Evolutionary conservation across 768 basidiomycete species (phyloP).

Genomic region (Tephrocybe sp.): DNA sequence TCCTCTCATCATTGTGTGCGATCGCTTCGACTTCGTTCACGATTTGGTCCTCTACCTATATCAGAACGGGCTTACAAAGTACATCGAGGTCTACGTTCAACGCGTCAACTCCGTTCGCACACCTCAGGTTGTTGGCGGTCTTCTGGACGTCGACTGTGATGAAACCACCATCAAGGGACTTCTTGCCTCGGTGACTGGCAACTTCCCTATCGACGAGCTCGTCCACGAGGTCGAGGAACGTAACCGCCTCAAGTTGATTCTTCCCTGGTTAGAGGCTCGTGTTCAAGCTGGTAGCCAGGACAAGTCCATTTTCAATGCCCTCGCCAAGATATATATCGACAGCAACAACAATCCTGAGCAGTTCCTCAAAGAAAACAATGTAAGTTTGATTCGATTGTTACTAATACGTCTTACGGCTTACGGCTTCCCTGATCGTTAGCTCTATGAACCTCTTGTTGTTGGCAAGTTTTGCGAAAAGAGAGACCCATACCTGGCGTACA

Average conservation of each 20-base stretch:
- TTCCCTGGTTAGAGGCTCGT: conserved; percentile 95
- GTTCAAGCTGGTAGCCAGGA: conserved; percentile 95
- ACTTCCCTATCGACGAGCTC: conserved; percentile 97
- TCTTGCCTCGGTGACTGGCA: conserved; percentile 91
- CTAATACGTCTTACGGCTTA: background rate
- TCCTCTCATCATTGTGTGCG: conserved; percentile 99
- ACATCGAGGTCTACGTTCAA: conserved; percentile 99
- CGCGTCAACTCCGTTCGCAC: conserved; percentile 96
- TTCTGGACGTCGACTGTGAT: conserved; percentile 98
- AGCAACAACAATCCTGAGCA: conserved; percentile 97
- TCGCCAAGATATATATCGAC: conserved; percentile 98
- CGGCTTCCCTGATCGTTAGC: conserved; percentile 38
- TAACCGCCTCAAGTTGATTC: conserved; percentile 93
- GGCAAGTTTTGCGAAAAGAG: conserved; percentile 99
- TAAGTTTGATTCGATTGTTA: conserved; percentile 34
- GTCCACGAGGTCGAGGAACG: conserved; percentile 96
- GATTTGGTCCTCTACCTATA: conserved; percentile 98
- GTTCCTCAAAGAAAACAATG: conserved; percentile 99
- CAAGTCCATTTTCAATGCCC: conserved; percentile 90
- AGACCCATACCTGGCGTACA: conserved; percentile 97
- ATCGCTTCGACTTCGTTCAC: conserved; percentile 99
- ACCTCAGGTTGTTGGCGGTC: conserved; percentile 94
- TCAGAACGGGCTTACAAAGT: conserved; percentile 93
- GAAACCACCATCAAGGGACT: conserved; percentile 93
- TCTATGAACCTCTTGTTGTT: conserved; percentile 95